Conservation (phyloP, 176 grass and related monocot genomes). For the Lolium rigidum region DNA sequence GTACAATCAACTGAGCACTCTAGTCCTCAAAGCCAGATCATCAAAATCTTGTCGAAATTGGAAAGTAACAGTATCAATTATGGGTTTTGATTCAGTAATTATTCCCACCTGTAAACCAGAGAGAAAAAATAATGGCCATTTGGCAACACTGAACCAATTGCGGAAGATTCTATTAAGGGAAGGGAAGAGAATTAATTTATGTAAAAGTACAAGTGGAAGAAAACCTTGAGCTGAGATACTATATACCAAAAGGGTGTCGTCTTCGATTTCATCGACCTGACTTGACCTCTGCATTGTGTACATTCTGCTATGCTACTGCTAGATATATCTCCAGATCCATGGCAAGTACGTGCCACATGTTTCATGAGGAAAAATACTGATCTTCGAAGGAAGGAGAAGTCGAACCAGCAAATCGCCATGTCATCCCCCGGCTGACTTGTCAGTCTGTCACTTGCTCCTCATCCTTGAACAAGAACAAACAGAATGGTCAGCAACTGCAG, state of each 20-base stretch:
- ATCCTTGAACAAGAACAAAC: too few relatives aligned
- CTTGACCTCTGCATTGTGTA: constrained; percentile 73
- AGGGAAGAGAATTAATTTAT: too few relatives aligned
- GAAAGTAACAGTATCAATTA: constrained; percentile 34
- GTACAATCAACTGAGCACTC: constrained; percentile 82
- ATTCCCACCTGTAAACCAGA: too few relatives aligned
- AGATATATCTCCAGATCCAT: constrained; percentile 83
- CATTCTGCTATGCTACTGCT: constrained; percentile 61
- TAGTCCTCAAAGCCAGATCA: constrained; percentile 83
- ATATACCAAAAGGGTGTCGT: constrained; percentile 78
- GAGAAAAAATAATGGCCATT: too few relatives aligned
- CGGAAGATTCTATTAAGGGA: too few relatives aligned
- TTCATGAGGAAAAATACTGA: constrained; percentile 61
- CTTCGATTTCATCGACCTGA: constrained; percentile 66
- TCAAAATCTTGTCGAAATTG: constrained; percentile 99
- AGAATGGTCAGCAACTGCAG: too few relatives aligned
- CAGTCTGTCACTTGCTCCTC: too few relatives aligned
- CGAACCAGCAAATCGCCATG: too few relatives aligned
- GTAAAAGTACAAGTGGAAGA: too few relatives aligned
- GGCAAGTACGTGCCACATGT: constrained; percentile 60
- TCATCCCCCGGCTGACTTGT: too few relatives aligned
- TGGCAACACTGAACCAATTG: too few relatives aligned
- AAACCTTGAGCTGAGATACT: constrained; percentile 62
- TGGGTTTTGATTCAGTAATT: too few relatives aligned
- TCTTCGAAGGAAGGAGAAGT: constrained; percentile 69